phyloP scores from a whole-genome alignment of 1,284 basidiomycete genomes.

The Austropuccinia psidii region DNA sequence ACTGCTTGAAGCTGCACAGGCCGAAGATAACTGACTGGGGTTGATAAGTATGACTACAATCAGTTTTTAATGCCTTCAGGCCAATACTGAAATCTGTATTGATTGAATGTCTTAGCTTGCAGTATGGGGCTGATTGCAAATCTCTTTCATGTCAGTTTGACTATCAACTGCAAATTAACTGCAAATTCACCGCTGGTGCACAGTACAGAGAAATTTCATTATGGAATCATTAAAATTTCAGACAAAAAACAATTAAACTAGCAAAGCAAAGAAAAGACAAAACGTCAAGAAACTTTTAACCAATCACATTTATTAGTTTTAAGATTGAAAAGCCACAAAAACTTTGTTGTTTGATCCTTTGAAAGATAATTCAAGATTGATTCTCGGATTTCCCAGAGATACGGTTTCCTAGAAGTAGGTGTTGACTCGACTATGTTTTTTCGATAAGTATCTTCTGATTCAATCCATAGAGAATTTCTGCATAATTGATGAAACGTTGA shows the following conservation, averaged over 20 bases:
- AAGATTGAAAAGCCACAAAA: conserved; percentile 21
- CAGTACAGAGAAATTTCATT: no score
- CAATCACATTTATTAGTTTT: conserved; percentile 29
- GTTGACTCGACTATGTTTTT: conserved; percentile 24
- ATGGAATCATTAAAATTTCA: not conserved
- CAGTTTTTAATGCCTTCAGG: no score
- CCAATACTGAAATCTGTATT: no score
- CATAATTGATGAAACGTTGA: conserved; percentile 13
- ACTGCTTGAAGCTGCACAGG: no score
- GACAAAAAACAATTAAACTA: not conserved
- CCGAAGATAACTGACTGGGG: no score
- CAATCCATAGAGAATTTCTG: conserved; percentile 16
- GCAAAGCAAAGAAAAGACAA: not conserved
- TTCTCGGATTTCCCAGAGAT: conserved; percentile 21
- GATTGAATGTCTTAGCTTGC: no score
- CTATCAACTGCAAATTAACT: no score
- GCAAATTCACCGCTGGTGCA: no score
- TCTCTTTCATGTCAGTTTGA: no score
- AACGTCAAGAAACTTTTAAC: conserved; percentile 3
- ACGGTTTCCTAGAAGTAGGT: conserved; percentile 25
- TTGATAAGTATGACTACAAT: no score
- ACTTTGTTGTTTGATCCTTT: conserved; percentile 7
- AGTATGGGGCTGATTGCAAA: no score
- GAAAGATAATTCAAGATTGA: conserved; percentile 12
- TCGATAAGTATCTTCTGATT: conserved; percentile 31